Percentiles rank a stretch among this genome's conserved stretches.
These are phyloP conservation scores for Ceratocystis ficicola DNA, from an alignment of 2,329 filamentous ascomycete genomes.

Conservation along the genomic window DNA sequence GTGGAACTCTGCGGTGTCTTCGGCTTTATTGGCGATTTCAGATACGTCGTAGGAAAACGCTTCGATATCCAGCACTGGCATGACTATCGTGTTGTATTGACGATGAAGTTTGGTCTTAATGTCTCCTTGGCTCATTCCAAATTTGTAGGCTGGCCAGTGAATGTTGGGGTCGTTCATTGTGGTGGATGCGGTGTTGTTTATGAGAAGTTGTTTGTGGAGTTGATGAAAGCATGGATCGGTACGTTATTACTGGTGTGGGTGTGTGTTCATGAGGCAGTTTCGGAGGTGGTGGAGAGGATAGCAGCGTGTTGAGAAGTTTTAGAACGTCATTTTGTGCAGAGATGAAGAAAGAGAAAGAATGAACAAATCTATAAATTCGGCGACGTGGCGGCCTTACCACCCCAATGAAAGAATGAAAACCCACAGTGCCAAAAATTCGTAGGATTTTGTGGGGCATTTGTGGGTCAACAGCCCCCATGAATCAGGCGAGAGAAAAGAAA, in stretches of 20 bases:
- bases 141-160: background rate
- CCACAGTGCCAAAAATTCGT: no score
- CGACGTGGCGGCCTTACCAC: no score
- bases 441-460: no score
- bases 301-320: background rate
- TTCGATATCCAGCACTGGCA: background rate
- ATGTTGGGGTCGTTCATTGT: background rate
- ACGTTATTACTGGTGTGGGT: background rate
- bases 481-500: no score
- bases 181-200: background rate
- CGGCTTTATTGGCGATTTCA: slow-evolving; percentile 3
- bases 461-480: no score
- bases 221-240: background rate
- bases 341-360: background rate
- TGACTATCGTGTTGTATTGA: slow-evolving; percentile 3
- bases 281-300: background rate
- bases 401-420: no score
- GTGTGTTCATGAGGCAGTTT: background rate
- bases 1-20: background rate
- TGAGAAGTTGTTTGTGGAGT: background rate
- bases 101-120: background rate
- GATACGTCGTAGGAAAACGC: slow-evolving; percentile 4
- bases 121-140: background rate
- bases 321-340: background rate
- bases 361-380: background rate